Base-by-base conservation (phyloP, 2,329 filamentous ascomycete species). In the Fusarium tanahbumbuense region DNA sequence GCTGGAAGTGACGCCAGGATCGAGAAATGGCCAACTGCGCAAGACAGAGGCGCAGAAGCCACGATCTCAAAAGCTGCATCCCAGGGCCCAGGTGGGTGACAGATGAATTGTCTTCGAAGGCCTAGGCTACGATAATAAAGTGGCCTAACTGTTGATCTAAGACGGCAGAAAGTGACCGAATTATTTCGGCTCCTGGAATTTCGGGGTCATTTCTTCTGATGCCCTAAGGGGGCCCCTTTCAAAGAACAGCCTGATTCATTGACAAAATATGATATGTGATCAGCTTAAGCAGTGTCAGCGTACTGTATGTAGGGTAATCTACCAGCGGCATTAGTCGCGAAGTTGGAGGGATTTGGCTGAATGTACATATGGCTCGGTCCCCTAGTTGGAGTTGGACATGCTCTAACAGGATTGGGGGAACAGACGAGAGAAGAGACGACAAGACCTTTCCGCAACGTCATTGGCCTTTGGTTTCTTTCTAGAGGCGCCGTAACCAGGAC, bases 201-300 rank as follows among this genome's bases (percentile, higher is more conserved):
- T 28, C 5, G 28, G 11, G 28, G 28, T 28, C 28, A 28, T 28
- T 28, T 13, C 28, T 28, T 28, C 28, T 28, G 28, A 28, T 28
- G 13, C 11, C 28, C 28, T 28, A 3, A 28, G 28, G 47, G 30
- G 13, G 23, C 28, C 48, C 60, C 56, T 60, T 49, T 44, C 20
- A 37, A 28, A 47, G 27, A 52, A 53, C 15, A 37, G 41, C 47
- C 41, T 37, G 50, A 57, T 50, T n/a, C 53, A 64, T 42, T 22
- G 34, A 20, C 8, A 6, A 56, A 71, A 70, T 68, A 37, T 70
- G 68, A 71, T 52, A 71, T 61, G 15, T 71, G 68, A 71, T 60
- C 22, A 30, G 53, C 32, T 46, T 56, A 16, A 68, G 45, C 47
- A 71, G 49, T 42, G 49, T 27, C 12, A 23, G 44, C 15, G 55